Percentiles rank a stretch among this genome's conserved stretches.
phyloP scores from a whole-genome alignment of 73 alveolate genomes.

The Tetrahymena elliotti region DNA sequence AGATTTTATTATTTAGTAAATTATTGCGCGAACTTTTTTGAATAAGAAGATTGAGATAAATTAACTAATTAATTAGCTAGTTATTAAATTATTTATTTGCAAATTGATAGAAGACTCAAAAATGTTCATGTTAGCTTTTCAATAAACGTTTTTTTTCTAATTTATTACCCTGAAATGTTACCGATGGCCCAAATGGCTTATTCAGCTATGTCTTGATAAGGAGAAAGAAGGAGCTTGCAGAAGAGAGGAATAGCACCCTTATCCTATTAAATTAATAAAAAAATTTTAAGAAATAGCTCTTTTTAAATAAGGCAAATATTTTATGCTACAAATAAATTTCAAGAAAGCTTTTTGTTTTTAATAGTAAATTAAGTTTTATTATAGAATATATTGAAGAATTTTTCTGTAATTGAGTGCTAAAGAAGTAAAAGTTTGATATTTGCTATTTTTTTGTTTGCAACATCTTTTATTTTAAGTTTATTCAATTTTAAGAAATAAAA shows the following conservation, averaged over 20 bases:
- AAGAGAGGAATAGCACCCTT: slow-evolving; percentile 84
- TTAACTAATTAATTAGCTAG: too few species aligned
- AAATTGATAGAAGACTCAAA: neutral
- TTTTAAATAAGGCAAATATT: too few species aligned
- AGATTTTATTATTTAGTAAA: too few species aligned
- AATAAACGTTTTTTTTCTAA: neutral
- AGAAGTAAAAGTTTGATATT: neutral
- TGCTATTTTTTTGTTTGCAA: neutral
- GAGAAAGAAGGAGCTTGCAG: slow-evolving; percentile 64
- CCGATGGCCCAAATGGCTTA: slow-evolving; percentile 96
- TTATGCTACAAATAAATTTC: neutral
- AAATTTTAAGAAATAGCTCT: neutral
- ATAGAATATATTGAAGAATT: too few species aligned
- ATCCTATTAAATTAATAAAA: slow-evolving; percentile 28
- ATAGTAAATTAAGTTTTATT: neutral
- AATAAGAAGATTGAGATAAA: neutral
- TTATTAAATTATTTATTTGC: too few species aligned
- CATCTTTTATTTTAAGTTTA: neutral
- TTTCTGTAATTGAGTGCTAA: too few species aligned
- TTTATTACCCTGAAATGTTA: slow-evolving; percentile 80
- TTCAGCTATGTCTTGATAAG: slow-evolving; percentile 73
- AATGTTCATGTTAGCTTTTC: too few species aligned
- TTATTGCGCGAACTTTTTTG: neutral
- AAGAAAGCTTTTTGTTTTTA: neutral
- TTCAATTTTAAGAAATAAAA: neutral